These are phyloP conservation scores for Holtermanniella nyarrowii DNA, from an alignment of 768 basidiomycete species.

Conservation along the genomic window DNA sequence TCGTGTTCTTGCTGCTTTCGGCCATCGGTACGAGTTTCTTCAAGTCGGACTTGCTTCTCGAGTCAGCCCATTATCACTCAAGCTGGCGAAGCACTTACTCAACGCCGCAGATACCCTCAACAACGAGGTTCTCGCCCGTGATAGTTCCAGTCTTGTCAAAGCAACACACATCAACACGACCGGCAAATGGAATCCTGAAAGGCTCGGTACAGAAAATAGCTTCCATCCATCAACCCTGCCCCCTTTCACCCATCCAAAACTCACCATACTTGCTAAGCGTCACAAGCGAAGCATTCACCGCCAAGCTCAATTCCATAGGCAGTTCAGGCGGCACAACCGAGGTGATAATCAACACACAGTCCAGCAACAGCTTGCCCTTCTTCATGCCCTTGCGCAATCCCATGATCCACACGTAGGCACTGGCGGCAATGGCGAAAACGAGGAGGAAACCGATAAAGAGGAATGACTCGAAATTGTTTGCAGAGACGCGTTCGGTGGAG, in stretches of 20 bases:
- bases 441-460: conserved; percentile 96
- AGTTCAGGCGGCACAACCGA: conserved; percentile 96
- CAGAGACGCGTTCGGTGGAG: conserved; percentile 89
- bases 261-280: conserved; percentile 83
- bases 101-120: conserved; percentile 86
- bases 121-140: conserved; percentile 85
- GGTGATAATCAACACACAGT: conserved; percentile 92
- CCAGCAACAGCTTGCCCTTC: conserved; percentile 86
- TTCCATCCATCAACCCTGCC: conserved; percentile 33
- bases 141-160: conserved; percentile 99
- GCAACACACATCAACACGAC: conserved; percentile 93
- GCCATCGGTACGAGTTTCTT: conserved; percentile 66
- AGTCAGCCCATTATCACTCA: not conserved
- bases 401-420: conserved; percentile 97
- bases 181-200: conserved; percentile 92
- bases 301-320: conserved; percentile 93
- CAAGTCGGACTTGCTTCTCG: conserved; percentile 50
- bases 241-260: conserved; percentile 28
- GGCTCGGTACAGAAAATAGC: conserved; percentile 99
- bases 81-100: conserved; percentile 52
- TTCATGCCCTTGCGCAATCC: conserved; percentile 90
- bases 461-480: conserved; percentile 92
- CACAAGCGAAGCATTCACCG: conserved; percentile 88
- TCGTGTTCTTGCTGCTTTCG: conserved; percentile 65
- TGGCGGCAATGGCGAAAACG: conserved; percentile 93